Base-by-base conservation (phyloP, 805 yeast species). In the Pichia pseudocactophila region DNA sequence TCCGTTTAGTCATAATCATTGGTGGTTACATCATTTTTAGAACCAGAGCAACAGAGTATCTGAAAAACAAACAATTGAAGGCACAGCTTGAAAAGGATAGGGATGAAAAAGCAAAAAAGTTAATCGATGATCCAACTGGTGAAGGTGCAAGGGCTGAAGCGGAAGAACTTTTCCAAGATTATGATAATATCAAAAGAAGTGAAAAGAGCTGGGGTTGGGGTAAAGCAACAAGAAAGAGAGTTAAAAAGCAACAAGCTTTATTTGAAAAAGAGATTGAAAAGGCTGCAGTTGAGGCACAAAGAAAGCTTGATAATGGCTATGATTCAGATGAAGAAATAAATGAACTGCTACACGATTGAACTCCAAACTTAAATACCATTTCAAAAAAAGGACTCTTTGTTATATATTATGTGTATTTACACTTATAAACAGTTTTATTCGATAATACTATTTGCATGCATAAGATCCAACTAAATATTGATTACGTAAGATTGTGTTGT, bases 191-290 rank as follows among this genome's bases (percentile, higher is more conserved):
- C 9, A 18, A 25, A 1, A 53, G 58, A 26, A 59, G 66, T 37
- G 77, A 77, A 30, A 56, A 64, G 31, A 49, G 69, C 5, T 82
- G 82, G 67, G 90, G 92, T 25, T 82, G 88, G 87, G 92, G 92
- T 42, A 83, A 82, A 58, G 71, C 71, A 54, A 82, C 89, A 6
- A 73, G 89, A 65, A 66, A 68, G 49, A 69, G 68, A 45, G 76
- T 75, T 34, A 73, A 75, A 58, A 65, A 67, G 45, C 78, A 78
- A 51, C 73, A 78, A 51, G 66, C 73, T 43, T 49, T 71, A 13
- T 64, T 82, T 33, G 76, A 78, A 51, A 71, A 74, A 39, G 59
- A 74, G 59, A 59, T 68, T 12, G 64, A 65, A 41, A 49, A 52
- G 30, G 64, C 72, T 30, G 69, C 73, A 20, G 68, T 70, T 43